These are phyloP conservation scores for Phylloporus arenicola DNA, from an alignment of 768 basidiomycete genomes.

Conservation along the genomic window DNA sequence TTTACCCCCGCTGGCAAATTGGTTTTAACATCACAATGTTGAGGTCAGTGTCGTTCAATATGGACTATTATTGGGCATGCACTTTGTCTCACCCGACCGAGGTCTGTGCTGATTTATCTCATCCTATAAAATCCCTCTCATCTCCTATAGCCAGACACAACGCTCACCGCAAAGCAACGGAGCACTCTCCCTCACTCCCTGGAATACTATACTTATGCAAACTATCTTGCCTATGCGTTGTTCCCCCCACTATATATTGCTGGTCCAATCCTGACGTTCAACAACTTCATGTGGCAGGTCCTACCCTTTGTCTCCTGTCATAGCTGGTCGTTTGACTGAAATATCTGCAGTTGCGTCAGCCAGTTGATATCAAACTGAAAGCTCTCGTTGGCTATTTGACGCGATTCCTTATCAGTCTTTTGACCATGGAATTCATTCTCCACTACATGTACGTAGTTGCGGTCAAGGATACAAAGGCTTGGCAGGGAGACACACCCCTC, in stretches of 20 bases:
- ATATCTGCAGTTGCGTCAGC: conserved; percentile 53
- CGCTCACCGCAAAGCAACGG: conserved; percentile 56
- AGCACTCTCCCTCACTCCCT: conserved; percentile 48
- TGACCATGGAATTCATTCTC: conserved; percentile 87
- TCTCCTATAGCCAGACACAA: conserved; percentile 22
- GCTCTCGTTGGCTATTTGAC: conserved; percentile 50
- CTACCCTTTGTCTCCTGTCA: conserved; percentile 12
- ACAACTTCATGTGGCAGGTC: conserved; percentile 94
- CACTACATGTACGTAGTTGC: conserved; percentile 97
- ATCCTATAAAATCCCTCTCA: conserved; percentile 1
- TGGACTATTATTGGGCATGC: conserved; percentile 89
- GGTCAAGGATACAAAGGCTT: conserved; percentile 84
- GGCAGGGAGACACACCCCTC: conserved; percentile 71
- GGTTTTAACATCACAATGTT: conserved; percentile 96
- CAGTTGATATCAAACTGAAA: conserved; percentile 39
- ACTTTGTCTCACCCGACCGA: conserved; percentile 34
- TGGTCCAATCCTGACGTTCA: conserved; percentile 94
- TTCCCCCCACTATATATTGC: conserved; percentile 95
- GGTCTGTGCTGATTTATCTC: conserved; percentile 31
- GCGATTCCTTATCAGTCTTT: conserved; percentile 64
- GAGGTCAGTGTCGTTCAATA: conserved; percentile 84
- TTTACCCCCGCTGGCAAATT: conserved; percentile 90
- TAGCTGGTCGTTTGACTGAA: not conserved
- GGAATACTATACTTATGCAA: conserved; percentile 58
- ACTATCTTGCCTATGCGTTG: conserved; percentile 80